phyloP scores from a whole-genome alignment of 768 basidiomycete species.

The Russula sp. region DNA sequence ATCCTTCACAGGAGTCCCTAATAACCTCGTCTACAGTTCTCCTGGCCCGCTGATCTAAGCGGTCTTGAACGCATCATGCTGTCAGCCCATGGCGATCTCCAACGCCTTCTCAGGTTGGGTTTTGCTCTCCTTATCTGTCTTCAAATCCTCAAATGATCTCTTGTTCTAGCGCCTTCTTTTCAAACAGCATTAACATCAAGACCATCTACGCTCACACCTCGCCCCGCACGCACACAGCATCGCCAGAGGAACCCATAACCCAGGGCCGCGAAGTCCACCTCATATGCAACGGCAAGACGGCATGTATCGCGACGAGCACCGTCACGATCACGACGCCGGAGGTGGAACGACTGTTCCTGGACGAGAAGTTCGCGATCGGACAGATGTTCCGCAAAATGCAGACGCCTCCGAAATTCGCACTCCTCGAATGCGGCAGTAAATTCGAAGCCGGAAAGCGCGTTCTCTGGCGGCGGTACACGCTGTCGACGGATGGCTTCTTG shows the following conservation, averaged over 20 bases:
- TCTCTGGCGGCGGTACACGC: slow-evolving; percentile 58
- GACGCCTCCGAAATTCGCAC: slow-evolving; percentile 54
- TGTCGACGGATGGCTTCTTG: slow-evolving; percentile 55
- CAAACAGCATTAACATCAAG: slow-evolving; percentile 55
- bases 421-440: slow-evolving; percentile 49
- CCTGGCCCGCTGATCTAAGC: slow-evolving; percentile 47
- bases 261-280: slow-evolving; percentile 67
- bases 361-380: slow-evolving; percentile 64
- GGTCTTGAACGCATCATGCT: slow-evolving; percentile 70
- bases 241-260: slow-evolving; percentile 50
- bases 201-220: slow-evolving; percentile 53
- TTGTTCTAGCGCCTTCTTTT: slow-evolving; percentile 57
- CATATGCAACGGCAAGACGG: slow-evolving; percentile 49
- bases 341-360: slow-evolving; percentile 63
- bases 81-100: slow-evolving; percentile 67
- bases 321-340: slow-evolving; percentile 57
- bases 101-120: slow-evolving; percentile 60
- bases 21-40: slow-evolving; percentile 11
- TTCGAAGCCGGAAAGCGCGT: slow-evolving; percentile 32
- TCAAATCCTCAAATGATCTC: background rate
- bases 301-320: slow-evolving; percentile 63
- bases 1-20: background rate
- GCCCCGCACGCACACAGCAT: slow-evolving; percentile 38
- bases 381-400: slow-evolving; percentile 61
- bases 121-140: background rate